Evolutionary conservation across 2,329 filamentous ascomycete genomes (phyloP).

Genomic region (Trichoderma lentiforme): DNA sequence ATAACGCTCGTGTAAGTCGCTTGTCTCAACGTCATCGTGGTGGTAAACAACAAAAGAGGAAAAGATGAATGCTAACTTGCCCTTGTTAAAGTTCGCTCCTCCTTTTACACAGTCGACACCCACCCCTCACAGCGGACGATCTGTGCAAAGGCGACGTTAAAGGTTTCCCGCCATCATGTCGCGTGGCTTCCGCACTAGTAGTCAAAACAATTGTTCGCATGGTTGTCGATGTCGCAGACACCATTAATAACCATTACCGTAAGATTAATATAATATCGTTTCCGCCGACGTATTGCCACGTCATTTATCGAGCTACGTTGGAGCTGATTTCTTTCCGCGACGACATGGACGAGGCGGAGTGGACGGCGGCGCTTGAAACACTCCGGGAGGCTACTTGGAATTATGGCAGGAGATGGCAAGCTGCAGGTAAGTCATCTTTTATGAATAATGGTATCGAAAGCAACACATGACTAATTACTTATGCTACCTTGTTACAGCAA

Average conservation of each 20-base stretch:
- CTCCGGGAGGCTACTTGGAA: constrained; percentile 10
- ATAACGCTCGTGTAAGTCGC: constrained; percentile 2
- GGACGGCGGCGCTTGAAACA: background rate
- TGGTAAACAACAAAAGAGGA: background rate
- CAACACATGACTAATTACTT: background rate
- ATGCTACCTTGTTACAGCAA: background rate
- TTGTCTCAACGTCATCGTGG: accelerated
- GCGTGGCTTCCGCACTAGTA: background rate
- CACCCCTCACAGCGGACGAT: background rate
- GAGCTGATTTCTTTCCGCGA: constrained; percentile 11
- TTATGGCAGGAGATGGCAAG: constrained; percentile 13
- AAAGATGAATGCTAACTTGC: background rate
- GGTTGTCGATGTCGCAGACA: constrained; percentile 6
- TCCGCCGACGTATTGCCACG: constrained; percentile 10
- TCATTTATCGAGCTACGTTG: constrained; percentile 1
- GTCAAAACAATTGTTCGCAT: constrained; percentile 7
- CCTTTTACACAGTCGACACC: background rate
- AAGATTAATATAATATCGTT: background rate
- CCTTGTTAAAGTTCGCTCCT: background rate
- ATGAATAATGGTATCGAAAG: background rate
- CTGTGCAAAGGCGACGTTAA: background rate
- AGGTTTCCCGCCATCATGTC: background rate
- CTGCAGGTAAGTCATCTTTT: background rate
- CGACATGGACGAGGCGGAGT: constrained; percentile 6
- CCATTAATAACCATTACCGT: background rate